Base-by-base conservation (phyloP, 2,329 filamentous ascomycete genomes). In the Apiospora koreana region DNA sequence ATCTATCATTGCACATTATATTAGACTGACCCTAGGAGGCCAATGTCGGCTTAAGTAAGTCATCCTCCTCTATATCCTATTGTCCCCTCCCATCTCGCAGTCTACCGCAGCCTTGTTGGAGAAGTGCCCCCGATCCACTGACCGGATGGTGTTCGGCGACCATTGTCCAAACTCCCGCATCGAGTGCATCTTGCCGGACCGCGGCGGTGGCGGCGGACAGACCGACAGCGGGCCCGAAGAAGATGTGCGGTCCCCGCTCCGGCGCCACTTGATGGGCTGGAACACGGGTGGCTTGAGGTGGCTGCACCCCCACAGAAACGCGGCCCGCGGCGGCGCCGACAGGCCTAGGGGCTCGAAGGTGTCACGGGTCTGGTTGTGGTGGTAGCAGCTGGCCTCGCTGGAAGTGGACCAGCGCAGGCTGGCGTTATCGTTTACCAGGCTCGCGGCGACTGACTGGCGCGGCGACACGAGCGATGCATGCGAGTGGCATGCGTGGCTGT, bases 201-300 rank as follows among this genome's bases (percentile, higher is more conserved):
- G 21, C 21, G 48, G 28, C 18, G 54, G 54, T 9, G 28, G 50
- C 16, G 28, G 28, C 18, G 31, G 31, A 9, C 31, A 62, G 31
- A 62, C 28, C 9, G 54, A 62, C 8, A 62, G 31, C 54, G n/a
- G 31, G 18, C 31, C 31, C 31, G 31, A 38, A 0, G 48, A 58
- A 5, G 16, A 3, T 3, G 31, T 3, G 28, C 21, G 54, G 1
- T 38, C 31, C 54, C 28, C 28, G 31, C 54, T 62, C 54, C 31
- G 18, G 31, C 54, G 54, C 54, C 54, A 62, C 54, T 62, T 62
- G 28, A 62, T 38, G 54, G 54, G 54, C 54, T 62, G 54, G 31
- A 62, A 62, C 54, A 62, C 54, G 31, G 54, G 54, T 1, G 54
- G 54, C 31, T 62, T 62, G 7, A 23, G 9, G 21, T 62, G 54